Conservation (phyloP, 805 yeast species). For the Nakazawaea anatomiae region DNA sequence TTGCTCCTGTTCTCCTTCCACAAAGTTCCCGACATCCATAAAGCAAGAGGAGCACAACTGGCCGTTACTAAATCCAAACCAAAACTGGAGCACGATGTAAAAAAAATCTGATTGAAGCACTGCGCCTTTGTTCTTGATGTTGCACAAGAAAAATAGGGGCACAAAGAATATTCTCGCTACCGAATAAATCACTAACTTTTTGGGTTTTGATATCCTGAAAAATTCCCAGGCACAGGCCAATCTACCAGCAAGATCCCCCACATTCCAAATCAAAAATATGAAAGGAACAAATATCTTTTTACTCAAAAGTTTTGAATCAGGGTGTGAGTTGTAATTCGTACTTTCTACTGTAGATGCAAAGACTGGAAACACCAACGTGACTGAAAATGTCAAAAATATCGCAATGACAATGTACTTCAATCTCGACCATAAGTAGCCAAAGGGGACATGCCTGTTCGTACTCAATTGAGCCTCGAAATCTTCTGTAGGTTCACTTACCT, state of each 20-base stretch:
- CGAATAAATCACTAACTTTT: constrained; percentile 47
- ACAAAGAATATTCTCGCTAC: constrained; percentile 51
- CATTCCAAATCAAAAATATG: constrained; percentile 80
- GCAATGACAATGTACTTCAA: constrained; percentile 60
- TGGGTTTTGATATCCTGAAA: constrained; percentile 37
- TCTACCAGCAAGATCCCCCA: constrained; percentile 83
- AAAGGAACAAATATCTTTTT: constrained; percentile 59
- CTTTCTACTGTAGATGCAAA: constrained; percentile 74
- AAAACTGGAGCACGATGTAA: constrained; percentile 65
- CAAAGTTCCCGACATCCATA: constrained; percentile 60
- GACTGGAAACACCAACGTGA: constrained; percentile 81
- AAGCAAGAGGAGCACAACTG: constrained; percentile 76
- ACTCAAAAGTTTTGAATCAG: constrained; percentile 31
- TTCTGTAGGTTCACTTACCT: neutral
- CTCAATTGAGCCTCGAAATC: neutral
- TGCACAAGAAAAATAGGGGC: constrained; percentile 69
- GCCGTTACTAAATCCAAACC: constrained; percentile 86
- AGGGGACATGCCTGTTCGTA: constrained; percentile 42
- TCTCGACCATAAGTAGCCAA: constrained; percentile 52
- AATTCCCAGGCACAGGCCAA: constrained; percentile 48
- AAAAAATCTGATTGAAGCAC: constrained; percentile 51
- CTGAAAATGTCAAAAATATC: constrained; percentile 66
- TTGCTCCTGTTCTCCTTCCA: constrained; percentile 60
- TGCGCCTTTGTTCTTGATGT: constrained; percentile 38
- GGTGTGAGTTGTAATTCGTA: constrained; percentile 25